Percentiles rank a stretch among this genome's conserved stretches.
phyloP scores from a whole-genome alignment of 225 moss, liverwort and hornwort genomes.

The Pseudisothecium myosuroides region DNA sequence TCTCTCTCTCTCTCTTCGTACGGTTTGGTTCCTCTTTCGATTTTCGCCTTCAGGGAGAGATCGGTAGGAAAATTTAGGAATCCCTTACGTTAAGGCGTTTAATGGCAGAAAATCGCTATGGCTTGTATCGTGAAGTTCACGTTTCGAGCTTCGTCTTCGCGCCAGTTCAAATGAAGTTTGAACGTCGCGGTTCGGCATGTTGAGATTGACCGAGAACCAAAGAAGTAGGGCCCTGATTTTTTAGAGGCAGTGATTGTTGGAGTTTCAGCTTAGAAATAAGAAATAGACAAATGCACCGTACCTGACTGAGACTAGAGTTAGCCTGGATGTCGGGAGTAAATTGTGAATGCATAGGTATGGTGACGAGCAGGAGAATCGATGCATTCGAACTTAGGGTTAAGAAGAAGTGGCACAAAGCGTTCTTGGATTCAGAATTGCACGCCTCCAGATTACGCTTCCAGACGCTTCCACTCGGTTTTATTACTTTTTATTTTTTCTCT shows the following conservation, averaged over 20 bases:
- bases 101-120: neutral
- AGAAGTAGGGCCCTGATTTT: neutral
- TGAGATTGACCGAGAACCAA: neutral
- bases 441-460: neutral
- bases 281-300: neutral
- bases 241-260: neutral
- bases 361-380: neutral
- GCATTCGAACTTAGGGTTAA: slow-evolving; percentile 4
- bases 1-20: neutral
- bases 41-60: neutral
- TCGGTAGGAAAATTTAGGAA: neutral
- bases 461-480: neutral
- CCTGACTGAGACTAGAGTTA: neutral
- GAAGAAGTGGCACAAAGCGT: neutral
- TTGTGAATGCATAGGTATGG: neutral
- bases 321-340: neutral
- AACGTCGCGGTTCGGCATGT: neutral
- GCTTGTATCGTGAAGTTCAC: neutral
- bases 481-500: neutral
- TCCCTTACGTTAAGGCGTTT: neutral
- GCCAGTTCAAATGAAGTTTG: neutral
- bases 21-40: neutral
- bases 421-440: neutral
- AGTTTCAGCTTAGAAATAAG: neutral
- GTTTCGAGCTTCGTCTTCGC: neutral